A percentile compares a stretch with the other conserved stretches of the same genome.
These are phyloP conservation scores for Pseudocercospora fijiensis DNA, from an alignment of 2,329 filamentous ascomycete species.

Conservation along the genomic window DNA sequence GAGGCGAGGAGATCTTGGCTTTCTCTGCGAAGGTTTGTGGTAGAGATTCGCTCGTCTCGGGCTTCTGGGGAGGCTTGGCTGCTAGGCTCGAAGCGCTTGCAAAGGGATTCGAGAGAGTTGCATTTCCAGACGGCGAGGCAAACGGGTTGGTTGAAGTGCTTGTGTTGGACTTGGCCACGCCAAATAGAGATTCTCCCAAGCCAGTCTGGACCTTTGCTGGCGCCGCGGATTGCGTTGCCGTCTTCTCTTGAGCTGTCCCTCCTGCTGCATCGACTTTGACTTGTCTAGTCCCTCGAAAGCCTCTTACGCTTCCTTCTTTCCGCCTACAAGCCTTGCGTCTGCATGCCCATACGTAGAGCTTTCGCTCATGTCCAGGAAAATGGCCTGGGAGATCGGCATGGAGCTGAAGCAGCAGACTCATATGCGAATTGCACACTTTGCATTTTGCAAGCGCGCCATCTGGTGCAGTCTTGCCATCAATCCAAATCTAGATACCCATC, in stretches of 20 bases:
- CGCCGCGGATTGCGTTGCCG: slow-evolving; percentile 35
- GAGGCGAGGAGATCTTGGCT: slow-evolving; percentile 33
- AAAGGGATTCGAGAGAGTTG: slow-evolving; percentile 58
- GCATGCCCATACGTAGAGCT: slow-evolving; percentile 85
- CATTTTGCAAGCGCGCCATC: slow-evolving; percentile 78
- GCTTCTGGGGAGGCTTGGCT: slow-evolving; percentile 46
- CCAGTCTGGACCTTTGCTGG: slow-evolving; percentile 29
- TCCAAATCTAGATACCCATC: slow-evolving; percentile 66
- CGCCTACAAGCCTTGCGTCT: slow-evolving; percentile 73
- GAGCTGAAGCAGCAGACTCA: slow-evolving; percentile 84
- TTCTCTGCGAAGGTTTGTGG: slow-evolving; percentile 37
- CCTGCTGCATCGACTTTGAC: slow-evolving; percentile 16
- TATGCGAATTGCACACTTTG: slow-evolving; percentile 78
- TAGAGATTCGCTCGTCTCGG: slow-evolving; percentile 20
- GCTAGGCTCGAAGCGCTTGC: slow-evolving; percentile 45
- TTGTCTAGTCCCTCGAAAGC: slow-evolving; percentile 66
- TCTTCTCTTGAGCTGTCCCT: slow-evolving; percentile 31
- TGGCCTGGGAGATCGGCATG: slow-evolving; percentile 84
- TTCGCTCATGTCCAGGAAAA: slow-evolving; percentile 82
- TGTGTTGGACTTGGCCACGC: slow-evolving; percentile 51
- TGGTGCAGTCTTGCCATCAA: slow-evolving; percentile 68
- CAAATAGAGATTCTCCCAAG: slow-evolving; percentile 70
- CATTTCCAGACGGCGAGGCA: slow-evolving; percentile 44
- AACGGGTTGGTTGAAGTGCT: slow-evolving; percentile 59
- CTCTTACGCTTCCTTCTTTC: slow-evolving; percentile 78